Evolutionary conservation across 257 asterid genomes (phyloP).

Genomic region (Lycium barbarum): DNA sequence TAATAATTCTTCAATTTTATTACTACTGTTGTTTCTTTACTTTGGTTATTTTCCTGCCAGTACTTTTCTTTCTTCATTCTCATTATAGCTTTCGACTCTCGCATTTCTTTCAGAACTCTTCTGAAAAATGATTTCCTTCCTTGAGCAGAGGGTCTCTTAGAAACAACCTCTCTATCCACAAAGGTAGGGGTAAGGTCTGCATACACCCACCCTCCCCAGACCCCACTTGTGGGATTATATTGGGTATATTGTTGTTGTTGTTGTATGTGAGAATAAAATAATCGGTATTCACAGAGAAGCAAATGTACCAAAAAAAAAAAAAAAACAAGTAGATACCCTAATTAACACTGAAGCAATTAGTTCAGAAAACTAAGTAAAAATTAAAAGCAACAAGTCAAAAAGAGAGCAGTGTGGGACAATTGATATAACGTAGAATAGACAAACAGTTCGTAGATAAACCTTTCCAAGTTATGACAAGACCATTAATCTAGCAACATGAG

Average conservation of each 20-base stretch:
- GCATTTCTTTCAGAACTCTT: too few relatives aligned
- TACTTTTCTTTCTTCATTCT: too few relatives aligned
- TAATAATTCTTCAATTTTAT: background rate
- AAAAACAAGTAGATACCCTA: background rate
- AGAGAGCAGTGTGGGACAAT: background rate
- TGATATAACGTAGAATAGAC: background rate
- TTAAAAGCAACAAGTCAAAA: background rate
- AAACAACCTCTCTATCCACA: too few relatives aligned
- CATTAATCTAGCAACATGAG: background rate
- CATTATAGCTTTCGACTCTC: too few relatives aligned
- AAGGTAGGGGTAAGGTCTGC: too few relatives aligned
- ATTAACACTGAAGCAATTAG: background rate
- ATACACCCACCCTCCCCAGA: too few relatives aligned
- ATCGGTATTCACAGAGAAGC: background rate
- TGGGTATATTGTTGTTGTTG: too few relatives aligned
- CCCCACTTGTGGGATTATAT: too few relatives aligned
- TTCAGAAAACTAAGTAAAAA: slow-evolving; percentile 8
- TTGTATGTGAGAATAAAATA: background rate
- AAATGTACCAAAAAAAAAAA: background rate
- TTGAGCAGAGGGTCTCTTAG: too few relatives aligned
- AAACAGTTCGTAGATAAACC: background rate
- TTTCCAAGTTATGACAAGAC: background rate
- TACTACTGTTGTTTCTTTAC: too few relatives aligned
- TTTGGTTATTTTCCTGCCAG: too few relatives aligned
- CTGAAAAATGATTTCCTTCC: too few relatives aligned